A percentile compares a stretch with the other conserved stretches of the same genome.
These are phyloP conservation scores for Aspergillus caelatus DNA, from an alignment of 2,329 filamentous ascomycete genomes.

Conservation along the genomic window DNA sequence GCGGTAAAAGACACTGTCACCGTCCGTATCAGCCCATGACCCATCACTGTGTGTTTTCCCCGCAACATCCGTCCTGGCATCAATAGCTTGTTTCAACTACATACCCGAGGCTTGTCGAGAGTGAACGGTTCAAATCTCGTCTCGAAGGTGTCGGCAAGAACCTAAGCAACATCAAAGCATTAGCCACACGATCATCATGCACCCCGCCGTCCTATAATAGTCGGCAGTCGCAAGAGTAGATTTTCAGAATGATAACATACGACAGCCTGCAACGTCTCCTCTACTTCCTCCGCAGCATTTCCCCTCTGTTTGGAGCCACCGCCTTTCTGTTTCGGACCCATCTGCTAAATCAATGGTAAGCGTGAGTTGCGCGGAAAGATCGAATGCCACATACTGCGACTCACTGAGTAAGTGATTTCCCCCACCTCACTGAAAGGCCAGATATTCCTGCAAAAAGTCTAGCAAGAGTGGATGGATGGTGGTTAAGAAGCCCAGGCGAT, in stretches of 20 bases:
- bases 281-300: conserved; percentile 58
- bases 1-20: conserved; percentile 79
- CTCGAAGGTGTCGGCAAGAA: conserved; percentile 94
- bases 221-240: neutral
- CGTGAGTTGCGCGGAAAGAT: neutral
- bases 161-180: conserved; percentile 49
- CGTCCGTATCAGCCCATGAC: conserved; percentile 4
- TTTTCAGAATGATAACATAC: conserved; percentile 42
- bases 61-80: neutral
- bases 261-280: conserved; percentile 66
- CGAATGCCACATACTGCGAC: neutral
- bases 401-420: neutral
- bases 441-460: neutral
- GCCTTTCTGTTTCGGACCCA: conserved; percentile 41
- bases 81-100: conserved; percentile 30
- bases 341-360: conserved; percentile 19
- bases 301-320: conserved; percentile 33
- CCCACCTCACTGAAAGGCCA: neutral
- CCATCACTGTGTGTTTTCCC: neutral
- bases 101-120: conserved; percentile 81
- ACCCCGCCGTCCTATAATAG: neutral
- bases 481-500: neutral
- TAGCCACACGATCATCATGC: conserved; percentile 10
- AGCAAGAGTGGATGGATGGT: neutral
- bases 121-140: conserved; percentile 89